phyloP scores from a whole-genome alignment of 169 alveolate genomes.

The Plasmodium yoelii region DNA sequence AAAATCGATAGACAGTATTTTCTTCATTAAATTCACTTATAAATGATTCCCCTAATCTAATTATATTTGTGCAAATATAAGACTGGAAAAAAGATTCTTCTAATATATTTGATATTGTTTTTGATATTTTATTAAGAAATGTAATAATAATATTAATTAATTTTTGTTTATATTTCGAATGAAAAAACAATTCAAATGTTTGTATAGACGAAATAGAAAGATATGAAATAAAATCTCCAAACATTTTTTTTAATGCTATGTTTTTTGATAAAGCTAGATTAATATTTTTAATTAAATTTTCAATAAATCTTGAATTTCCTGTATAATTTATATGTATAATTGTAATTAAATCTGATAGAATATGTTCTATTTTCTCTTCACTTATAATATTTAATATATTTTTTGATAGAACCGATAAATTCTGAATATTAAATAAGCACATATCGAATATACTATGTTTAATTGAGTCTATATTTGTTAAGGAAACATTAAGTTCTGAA shows the following conservation, averaged over 20 bases:
- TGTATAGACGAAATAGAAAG: conserved; percentile 72
- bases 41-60: conserved; percentile 53
- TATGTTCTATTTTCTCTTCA: conserved; percentile 31
- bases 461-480: conserved; percentile 44
- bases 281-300: conserved; percentile 44
- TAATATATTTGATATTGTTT: conserved; percentile 38
- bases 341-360: conserved; percentile 27
- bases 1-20: conserved; percentile 55
- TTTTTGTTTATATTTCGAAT: conserved; percentile 56
- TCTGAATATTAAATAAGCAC: conserved; percentile 45
- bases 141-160: conserved; percentile 18
- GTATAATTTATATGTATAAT: conserved; percentile 47
- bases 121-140: conserved; percentile 33
- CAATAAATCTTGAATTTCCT: conserved; percentile 53
- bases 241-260: conserved; percentile 45
- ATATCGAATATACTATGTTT: conserved; percentile 54
- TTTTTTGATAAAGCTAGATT: conserved; percentile 43
- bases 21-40: conserved; percentile 57
- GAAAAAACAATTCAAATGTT: conserved; percentile 49
- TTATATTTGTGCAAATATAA: conserved; percentile 45
- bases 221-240: conserved; percentile 64
- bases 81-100: conserved; percentile 71
- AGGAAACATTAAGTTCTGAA: conserved; percentile 13
- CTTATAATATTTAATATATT: conserved; percentile 51
- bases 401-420: conserved; percentile 37